Evolutionary conservation across 2,329 filamentous ascomycete species (phyloP), one percentile per base, ranked within the genome.

Genomic region (Apiospora hydei): DNA sequence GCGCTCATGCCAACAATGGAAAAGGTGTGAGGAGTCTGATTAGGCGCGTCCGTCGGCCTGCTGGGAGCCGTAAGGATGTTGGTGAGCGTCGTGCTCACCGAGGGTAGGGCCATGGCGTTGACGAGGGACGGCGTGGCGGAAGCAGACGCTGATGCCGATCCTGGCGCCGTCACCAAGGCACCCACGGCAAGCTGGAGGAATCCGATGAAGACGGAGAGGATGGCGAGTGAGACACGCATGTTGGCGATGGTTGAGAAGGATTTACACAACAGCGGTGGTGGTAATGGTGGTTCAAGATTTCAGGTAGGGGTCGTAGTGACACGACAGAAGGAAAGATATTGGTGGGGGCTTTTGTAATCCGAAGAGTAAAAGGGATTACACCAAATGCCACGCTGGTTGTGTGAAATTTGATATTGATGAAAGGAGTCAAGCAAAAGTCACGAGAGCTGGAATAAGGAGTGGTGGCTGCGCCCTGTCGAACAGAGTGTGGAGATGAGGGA

Each of bases 121-220:
- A 10, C 10, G 16, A 41, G 4, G 18, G 57, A 64, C 34, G 57
- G 34, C 57, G 57, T 64, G 57, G 57, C 57, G 57, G 57, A 24
- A 18, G 21, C 18, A n/a, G 57, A 41, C 14, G 57, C 30, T 2
- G 57, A n/a, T 11, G 57, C 57, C 10, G 57, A 41, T n/a, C 34
- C 30, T 5, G 57, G n/a, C 21, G 57, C 57, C 21, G 57, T 64
- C 34, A 64, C n/a, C 34, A 64, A 64, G 57, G 34, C 34, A 8
- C 57, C 34, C 57, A 41, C 57, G n/a, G 57, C 57, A 10, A 64
- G 57, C 57, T 64, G 57, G 34, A 64, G 34, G 57, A 64, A 41
- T 24, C 57, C 57, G 57, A 41, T 8, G 34, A 64, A 64, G 30
- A 64, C 57, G 57, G 34, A 64, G 10, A 64, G 57, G 34, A 64